Evolutionary conservation across 176 grass and related monocot genomes (phyloP), one percentile per base, ranked within the genome.

Genomic region (Aechmea fasciata): DNA sequence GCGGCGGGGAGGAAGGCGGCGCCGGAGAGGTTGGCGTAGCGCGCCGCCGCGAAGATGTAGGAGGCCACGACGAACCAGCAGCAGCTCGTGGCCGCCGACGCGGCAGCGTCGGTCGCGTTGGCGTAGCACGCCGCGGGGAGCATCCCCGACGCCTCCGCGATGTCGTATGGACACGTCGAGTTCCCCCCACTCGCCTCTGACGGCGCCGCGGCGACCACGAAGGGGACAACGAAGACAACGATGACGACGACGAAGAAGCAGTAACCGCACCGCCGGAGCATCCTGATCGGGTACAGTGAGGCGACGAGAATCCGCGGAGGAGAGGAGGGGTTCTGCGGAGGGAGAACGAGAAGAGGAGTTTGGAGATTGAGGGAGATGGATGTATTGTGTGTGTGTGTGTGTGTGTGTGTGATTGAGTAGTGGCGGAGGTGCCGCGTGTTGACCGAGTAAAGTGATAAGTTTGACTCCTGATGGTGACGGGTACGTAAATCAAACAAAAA

Each of bases 41-140:
- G 64, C 18, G 76, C 57, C 10, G 73, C 79, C 2, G 85, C 85
- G 66, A 71, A 92, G 69, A 85, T 68, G 79, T 83, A 85, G 2
- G 85, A 71, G 10, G 75, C 82, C 49, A 73, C 74, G 48, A 92
- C 85, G 75, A 74, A 88, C 85, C 85, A 92, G 79, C 89, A 92
- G 79, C 89, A 92, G 18, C 79, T 81, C 20, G 76, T 92, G 50
- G 70, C 63, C 15, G 18, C 65, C 49, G 68, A 49, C 11, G 57
- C 50, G 0, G 22, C 12, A n/a, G 54, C 54, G 77, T 92, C 4
- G 24, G 81, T 79, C 1, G 78, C 72, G 77, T 92, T 92, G 3
- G 82, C 85, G 73, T 92, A 77, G 79, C 89, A 92, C 68, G 77
- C 72, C 3, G 24, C 6, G 3, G 85, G 82, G 57, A 92, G 83